phyloP scores from a whole-genome alignment of 73 alveolate genomes.

The Paramecium pentaurelia region DNA sequence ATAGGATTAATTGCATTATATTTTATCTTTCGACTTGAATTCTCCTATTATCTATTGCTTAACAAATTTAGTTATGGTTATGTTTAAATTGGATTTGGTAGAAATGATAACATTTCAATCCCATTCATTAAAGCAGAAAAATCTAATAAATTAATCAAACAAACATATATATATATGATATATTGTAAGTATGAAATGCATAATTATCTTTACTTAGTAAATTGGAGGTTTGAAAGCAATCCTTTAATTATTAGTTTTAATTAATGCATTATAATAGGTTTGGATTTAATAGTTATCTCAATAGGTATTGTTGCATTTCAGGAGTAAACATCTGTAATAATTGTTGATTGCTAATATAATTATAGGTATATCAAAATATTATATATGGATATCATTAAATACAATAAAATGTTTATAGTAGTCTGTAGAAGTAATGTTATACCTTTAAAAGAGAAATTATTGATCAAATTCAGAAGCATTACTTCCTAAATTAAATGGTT shows the following conservation, averaged over 20 bases:
- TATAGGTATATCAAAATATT: neutral
- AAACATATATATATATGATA: neutral
- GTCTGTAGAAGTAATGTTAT: neutral
- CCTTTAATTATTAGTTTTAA: neutral
- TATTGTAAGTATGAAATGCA: neutral
- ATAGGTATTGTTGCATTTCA: neutral
- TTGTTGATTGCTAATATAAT: neutral
- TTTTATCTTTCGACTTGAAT: neutral
- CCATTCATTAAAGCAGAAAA: neutral
- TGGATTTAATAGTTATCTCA: neutral
- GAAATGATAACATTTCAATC: neutral
- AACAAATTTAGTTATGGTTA: neutral
- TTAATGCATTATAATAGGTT: neutral
- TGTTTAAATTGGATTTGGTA: neutral
- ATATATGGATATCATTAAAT: conserved; percentile 12
- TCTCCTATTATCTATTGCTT: neutral
- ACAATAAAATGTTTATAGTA: neutral
- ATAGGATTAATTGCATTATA: conserved; percentile 5
- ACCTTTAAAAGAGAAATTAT: neutral
- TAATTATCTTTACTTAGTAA: neutral
- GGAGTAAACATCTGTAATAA: neutral
- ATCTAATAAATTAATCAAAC: neutral
- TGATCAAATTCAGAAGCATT: neutral
- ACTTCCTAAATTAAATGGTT: neutral
- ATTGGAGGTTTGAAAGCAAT: neutral